phyloP scores from a whole-genome alignment of 257 asterid species.

The Ballota nigra region DNA sequence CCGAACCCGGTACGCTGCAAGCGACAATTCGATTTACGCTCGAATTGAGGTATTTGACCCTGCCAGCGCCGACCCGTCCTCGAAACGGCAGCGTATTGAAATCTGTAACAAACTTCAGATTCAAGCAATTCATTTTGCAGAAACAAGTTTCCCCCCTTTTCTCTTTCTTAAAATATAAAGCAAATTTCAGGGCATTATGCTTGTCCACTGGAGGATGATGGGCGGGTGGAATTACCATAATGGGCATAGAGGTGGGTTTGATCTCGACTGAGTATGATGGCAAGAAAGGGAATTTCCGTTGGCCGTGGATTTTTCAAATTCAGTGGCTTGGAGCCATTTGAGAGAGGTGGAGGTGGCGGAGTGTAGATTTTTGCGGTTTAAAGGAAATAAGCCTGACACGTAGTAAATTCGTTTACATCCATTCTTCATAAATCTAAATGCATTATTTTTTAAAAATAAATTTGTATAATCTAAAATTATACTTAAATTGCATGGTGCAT shows the following conservation, averaged over 20 bases:
- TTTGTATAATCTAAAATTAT: too few relatives aligned
- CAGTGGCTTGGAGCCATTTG: conserved; percentile 40
- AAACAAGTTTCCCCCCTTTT: neutral
- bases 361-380: conserved; percentile 27
- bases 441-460: neutral
- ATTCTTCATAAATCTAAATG: neutral
- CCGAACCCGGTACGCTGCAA: conserved; percentile 43
- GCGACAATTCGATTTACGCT: conserved; percentile 43
- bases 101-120: conserved; percentile 33
- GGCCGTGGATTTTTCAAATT: conserved; percentile 20
- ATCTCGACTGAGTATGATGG: neutral
- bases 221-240: conserved; percentile 7
- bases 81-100: conserved; percentile 34
- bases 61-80: conserved; percentile 29
- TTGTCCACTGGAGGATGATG: neutral
- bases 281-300: neutral
- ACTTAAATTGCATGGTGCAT: too few relatives aligned
- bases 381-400: conserved; percentile 22
- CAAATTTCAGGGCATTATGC: conserved; percentile 8
- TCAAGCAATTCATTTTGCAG: conserved; percentile 53
- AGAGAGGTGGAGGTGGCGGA: conserved; percentile 10
- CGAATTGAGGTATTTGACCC: conserved; percentile 6
- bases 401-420: neutral
- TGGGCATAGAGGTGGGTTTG: conserved; percentile 1
- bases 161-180: neutral